Conservation (phyloP, 345 rosid genomes). For the Bruguiera parviflora region DNA sequence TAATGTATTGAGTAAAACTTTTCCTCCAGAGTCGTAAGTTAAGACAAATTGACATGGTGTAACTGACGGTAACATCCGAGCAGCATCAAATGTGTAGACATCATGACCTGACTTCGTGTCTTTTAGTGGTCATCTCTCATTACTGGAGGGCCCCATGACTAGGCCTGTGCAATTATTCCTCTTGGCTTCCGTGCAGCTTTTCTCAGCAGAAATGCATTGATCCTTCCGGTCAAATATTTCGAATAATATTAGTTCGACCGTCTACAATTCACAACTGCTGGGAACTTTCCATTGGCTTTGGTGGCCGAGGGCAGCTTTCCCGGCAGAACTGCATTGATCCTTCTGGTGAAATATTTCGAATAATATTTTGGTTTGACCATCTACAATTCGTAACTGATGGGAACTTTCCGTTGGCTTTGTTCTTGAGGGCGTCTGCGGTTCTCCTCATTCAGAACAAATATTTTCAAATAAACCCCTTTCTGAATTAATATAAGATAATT, state of each 20-base stretch:
- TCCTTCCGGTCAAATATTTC: not conserved
- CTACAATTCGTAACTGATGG: not conserved
- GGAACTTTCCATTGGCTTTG: not conserved
- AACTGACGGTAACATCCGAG: no score
- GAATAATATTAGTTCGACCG: not conserved
- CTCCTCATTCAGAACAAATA: not conserved
- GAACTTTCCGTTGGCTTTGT: not conserved
- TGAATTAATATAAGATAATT: not conserved
- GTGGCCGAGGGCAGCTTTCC: no score
- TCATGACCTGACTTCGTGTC: no score
- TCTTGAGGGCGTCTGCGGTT: not conserved
- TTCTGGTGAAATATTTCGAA: not conserved
- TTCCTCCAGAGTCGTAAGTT: no score
- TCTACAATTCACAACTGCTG: not conserved
- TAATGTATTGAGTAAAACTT: no score
- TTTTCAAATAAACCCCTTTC: not conserved
- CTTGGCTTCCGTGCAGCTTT: not conserved
- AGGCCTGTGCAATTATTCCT: conserved; percentile 1
- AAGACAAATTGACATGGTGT: no score
- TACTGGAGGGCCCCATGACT: conserved; percentile 5
- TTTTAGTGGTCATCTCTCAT: not conserved
- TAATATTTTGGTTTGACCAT: not conserved
- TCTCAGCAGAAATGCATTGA: not conserved
- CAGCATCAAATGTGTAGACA: no score
- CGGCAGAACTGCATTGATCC: not conserved